A percentile compares a stretch with the other conserved stretches of the same genome.
Evolutionary conservation across 345 rosid genomes (phyloP).

Genomic region (Pseudoturritis turrita): DNA sequence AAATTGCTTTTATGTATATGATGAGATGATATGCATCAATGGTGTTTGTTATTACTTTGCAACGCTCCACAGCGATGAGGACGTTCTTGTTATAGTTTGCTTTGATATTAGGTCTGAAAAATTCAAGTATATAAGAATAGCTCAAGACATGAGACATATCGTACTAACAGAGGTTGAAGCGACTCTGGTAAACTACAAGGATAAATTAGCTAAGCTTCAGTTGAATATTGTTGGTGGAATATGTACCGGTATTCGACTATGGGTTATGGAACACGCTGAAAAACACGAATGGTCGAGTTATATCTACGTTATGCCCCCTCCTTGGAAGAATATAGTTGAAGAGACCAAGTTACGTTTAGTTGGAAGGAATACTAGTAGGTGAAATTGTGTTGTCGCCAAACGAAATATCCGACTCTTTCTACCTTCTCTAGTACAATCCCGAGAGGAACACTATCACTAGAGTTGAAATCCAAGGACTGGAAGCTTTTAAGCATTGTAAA

Average conservation of each 20-base stretch:
- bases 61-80: too few species aligned
- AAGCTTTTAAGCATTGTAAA: background rate
- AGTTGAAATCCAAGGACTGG: constrained; percentile 11
- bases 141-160: background rate
- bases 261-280: background rate
- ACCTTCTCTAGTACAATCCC: background rate
- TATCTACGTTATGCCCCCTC: background rate
- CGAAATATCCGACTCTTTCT: background rate
- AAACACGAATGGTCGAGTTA: constrained; percentile 2
- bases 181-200: constrained; percentile 9
- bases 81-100: background rate
- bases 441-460: background rate
- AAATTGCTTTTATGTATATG: background rate
- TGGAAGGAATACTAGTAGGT: background rate
- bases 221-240: background rate
- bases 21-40: constrained; percentile 7
- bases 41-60: constrained; percentile 13
- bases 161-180: background rate
- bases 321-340: background rate
- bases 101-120: background rate
- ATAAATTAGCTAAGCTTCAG: constrained; percentile 5
- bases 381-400: constrained; percentile 8
- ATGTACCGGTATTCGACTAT: background rate
- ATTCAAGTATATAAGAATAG: background rate
- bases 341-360: background rate